Conservation (phyloP, 2,329 filamentous ascomycete species). For the Colletotrichum eremochloae region DNA sequence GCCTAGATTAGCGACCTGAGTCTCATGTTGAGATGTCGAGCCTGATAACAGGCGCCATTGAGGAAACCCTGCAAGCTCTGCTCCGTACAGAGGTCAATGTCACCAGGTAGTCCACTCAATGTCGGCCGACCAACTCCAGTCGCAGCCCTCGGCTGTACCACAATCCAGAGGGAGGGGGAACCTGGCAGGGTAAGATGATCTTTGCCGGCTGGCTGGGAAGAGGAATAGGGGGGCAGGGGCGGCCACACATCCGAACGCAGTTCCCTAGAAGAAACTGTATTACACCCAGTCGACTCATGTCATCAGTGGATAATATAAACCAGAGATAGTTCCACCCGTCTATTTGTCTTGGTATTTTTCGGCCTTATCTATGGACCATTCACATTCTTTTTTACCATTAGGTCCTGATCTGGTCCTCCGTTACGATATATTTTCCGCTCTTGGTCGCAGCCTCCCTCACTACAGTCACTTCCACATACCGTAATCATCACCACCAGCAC, state of each 20-base stretch:
- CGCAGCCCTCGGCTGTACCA: background rate
- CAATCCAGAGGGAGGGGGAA: background rate
- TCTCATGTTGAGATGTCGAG: background rate
- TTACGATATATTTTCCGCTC: background rate
- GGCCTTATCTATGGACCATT: background rate
- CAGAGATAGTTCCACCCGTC: background rate
- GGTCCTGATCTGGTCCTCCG: background rate
- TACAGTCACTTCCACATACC: background rate
- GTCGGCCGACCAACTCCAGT: too few species aligned
- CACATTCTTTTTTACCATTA: background rate
- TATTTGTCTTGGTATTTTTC: background rate
- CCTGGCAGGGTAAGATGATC: background rate
- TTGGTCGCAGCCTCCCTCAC: background rate
- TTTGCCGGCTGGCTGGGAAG: background rate
- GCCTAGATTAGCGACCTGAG: background rate
- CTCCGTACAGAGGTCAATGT: background rate
- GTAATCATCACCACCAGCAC: background rate
- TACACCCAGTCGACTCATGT: background rate
- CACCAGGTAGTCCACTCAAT: background rate
- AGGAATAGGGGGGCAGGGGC: too few species aligned
- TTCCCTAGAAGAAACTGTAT: too few species aligned
- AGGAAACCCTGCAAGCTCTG: background rate
- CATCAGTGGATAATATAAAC: background rate
- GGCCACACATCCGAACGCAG: too few species aligned
- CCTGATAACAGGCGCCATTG: background rate